Evolutionary conservation across 2,329 filamentous ascomycete genomes (phyloP), one percentile per base, ranked within the genome.

Genomic region (Phialophora tarda): DNA sequence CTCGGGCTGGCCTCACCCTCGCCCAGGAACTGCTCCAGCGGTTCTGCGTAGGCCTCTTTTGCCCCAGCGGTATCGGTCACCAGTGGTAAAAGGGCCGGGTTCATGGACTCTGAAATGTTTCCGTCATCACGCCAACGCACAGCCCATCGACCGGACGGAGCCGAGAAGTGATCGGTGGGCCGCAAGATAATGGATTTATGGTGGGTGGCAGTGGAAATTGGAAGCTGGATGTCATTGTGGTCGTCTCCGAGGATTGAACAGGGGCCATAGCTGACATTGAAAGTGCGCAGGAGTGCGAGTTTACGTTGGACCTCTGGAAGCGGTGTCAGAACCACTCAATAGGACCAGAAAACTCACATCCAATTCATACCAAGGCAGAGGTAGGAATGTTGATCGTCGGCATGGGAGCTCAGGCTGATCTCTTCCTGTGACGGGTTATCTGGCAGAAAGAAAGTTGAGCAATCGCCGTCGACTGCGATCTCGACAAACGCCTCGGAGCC

Each of bases 161-260:
- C 57, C 12, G 65, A 14, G 55, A 71, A 68, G 34, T 71, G 63
- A 28, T 50, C 57, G n/a, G 56, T 61, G n/a, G 61, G 24, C 5
- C 63, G 59, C 23, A 71, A 48, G 14, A 71, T 44, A 30, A 67
- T 38, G 11, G 67, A 69, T 4, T 63, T 66, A 32, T 44, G 48
- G 21, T 68, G 60, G 21, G 30, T 11, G 4, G 12, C 23, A 3
- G 34, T 63, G 21, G 67, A 68, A 10, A 63, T 12, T n/a, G 67
- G 69, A 24, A 71, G 21, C 23, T 62, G 21, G 60, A 69, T 23
- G 12, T 65, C 23, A 30, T 38, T 26, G 30, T 63, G 41, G 21
- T 50, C 28, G 8, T 59, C 34, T 24, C 50, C 47, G 8, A 69
- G 61, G 30, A 64, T 24, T 4, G 28, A 57, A 38, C 54, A 62